phyloP scores from a whole-genome alignment of 2,329 filamentous ascomycete species.

The Fusarium buharicum region DNA sequence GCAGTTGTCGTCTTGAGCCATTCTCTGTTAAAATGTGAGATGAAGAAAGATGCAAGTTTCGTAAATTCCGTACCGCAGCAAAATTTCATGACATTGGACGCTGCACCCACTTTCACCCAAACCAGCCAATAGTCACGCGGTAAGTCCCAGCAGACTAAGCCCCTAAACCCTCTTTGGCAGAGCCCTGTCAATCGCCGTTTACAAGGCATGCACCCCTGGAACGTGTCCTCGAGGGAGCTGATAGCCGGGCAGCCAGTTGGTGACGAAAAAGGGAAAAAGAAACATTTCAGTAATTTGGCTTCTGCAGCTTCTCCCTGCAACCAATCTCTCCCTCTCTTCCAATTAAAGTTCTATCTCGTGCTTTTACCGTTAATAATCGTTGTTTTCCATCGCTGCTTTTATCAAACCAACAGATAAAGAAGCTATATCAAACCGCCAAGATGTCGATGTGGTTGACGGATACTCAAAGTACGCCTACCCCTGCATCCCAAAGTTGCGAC shows the following conservation, averaged over 20 bases:
- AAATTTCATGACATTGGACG: constrained; percentile 38
- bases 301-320: constrained; percentile 27
- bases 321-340: constrained; percentile 15
- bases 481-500: constrained; percentile 12
- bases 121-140: constrained; percentile 37
- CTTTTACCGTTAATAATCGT: background rate
- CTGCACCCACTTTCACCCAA: constrained; percentile 28
- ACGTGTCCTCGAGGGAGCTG: constrained; percentile 34
- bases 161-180: constrained; percentile 23
- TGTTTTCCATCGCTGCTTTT: background rate
- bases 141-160: constrained; percentile 13
- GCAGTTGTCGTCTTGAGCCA: constrained; percentile 1
- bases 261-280: constrained; percentile 36
- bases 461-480: constrained; percentile 79
- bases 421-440: constrained; percentile 33
- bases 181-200: constrained; percentile 37
- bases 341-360: background rate
- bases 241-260: constrained; percentile 5
- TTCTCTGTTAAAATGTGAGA: constrained; percentile 12
- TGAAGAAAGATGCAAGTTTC: constrained; percentile 23
- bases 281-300: constrained; percentile 28
- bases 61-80: constrained; percentile 8
- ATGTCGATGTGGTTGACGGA: constrained; percentile 95
- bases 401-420: constrained; percentile 1
- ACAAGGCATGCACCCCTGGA: constrained; percentile 35